Evolutionary conservation across 2,329 filamentous ascomycete species (phyloP), one percentile per base, ranked within the genome.

Genomic region (Aspergillus hortae): DNA sequence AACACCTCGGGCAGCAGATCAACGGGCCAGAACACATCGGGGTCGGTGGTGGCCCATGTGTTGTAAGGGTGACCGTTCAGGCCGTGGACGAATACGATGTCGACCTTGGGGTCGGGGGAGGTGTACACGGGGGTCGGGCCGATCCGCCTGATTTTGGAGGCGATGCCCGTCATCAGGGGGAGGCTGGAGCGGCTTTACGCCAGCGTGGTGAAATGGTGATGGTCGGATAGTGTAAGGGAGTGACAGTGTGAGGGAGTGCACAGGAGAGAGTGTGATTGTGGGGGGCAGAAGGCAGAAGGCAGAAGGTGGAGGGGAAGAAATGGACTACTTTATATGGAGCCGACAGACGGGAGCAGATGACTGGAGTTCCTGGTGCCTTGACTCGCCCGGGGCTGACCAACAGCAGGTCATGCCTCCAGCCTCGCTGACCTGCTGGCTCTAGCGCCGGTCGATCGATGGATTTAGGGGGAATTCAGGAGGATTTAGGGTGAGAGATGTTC

Each of bases 1-100:
- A 90, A 73, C 2, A 85, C 78, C 1, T 71, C 65, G 0, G 87
- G 86, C 1, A 90, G 76, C 12, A 90, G 77, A 55, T 89, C 83
- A 11, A 77, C 71, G 0, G 87, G 87, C 87, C 87, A 90, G 69
- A 86, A 89, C 27, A 82, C 75, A 36, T 77, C 78, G 6, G 56
- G 41, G 17, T 52, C 51, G 23, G 38, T 60, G 40, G 75, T 73
- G 1, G 75, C 74, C 78, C 87, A 90, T 43, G 86, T 87, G 56
- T 78, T 77, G 44, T 81, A 73, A 0, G 87, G 85, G 21, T 83
- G 72, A 30, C 87, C 87, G 66, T 88, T 88, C 40, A 81, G 78
- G 33, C 87, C 87, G 62, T 90, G 87, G 27, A 90, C 83, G 55
- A 90, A 81, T 23, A 90, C 80, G 40, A 90, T 82, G 55, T 77